phyloP scores from a whole-genome alignment of 164 flowering plant species.

The Echeveria elegans region DNA sequence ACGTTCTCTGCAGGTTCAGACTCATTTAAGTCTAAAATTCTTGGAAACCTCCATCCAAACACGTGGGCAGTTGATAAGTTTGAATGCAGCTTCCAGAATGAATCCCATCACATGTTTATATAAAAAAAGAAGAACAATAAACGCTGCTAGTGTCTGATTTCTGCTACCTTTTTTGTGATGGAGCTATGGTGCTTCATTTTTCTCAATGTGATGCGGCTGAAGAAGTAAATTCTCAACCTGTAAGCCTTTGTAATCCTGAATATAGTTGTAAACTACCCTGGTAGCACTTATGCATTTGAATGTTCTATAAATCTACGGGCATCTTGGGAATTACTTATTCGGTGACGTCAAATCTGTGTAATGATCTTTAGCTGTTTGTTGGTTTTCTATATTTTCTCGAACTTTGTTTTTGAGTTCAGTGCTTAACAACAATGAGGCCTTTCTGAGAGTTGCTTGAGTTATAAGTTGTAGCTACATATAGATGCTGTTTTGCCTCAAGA shows the following conservation, averaged over 20 bases:
- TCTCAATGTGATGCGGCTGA: not conserved
- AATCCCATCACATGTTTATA: not conserved
- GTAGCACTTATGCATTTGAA: no score
- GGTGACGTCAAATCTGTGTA: no score
- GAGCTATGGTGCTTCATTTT: not conserved
- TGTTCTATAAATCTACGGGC: no score
- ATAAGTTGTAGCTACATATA: no score
- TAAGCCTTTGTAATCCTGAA: not conserved
- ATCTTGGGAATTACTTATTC: no score
- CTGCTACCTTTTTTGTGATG: not conserved
- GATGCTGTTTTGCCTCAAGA: no score
- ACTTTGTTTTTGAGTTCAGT: no score
- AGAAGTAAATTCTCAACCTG: not conserved
- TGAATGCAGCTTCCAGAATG: not conserved
- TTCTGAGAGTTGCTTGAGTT: no score
- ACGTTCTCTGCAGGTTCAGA: not conserved
- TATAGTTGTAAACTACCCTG: not conserved
- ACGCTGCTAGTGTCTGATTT: not conserved
- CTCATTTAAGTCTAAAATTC: not conserved
- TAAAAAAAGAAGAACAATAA: not conserved
- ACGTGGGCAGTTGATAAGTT: not conserved
- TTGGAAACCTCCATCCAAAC: not conserved
- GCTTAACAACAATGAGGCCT: no score
- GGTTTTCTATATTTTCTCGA: no score
- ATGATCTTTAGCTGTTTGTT: no score